Conservation (phyloP, 345 rosid species). For the Syzygium jambos region DNA sequence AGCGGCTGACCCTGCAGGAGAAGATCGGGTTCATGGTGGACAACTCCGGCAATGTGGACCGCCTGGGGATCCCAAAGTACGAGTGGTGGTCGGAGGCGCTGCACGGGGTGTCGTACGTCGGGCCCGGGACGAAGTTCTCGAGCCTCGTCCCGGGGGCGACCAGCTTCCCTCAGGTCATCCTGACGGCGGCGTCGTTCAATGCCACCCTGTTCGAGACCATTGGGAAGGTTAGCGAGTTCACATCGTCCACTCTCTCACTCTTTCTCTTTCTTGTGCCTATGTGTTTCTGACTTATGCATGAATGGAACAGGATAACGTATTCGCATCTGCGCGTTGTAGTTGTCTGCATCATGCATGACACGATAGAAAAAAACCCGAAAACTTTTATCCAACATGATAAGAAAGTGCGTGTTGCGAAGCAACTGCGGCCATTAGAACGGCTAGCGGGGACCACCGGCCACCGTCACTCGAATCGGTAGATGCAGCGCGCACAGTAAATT, state of each 20-base stretch:
- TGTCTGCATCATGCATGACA: not conserved
- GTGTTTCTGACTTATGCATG: not conserved
- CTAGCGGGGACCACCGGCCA: not conserved
- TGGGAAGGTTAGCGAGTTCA: conserved; percentile 57
- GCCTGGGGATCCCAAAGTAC: conserved; percentile 78
- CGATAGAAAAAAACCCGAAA: not conserved
- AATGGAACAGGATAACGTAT: not conserved
- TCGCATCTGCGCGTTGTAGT: not conserved
- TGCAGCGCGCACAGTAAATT: not conserved
- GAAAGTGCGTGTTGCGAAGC: not conserved
- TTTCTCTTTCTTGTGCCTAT: not conserved
- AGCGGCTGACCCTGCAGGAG: conserved; percentile 70
- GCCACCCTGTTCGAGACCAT: conserved; percentile 69
- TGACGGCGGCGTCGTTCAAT: conserved; percentile 91
- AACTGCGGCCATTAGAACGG: not conserved
- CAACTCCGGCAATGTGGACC: conserved; percentile 44
- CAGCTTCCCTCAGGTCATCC: conserved; percentile 90
- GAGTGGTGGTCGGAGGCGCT: conserved; percentile 99
- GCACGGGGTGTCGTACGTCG: conserved; percentile 85
- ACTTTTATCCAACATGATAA: not conserved
- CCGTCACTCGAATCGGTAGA: not conserved
- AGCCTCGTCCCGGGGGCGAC: conserved; percentile 75
- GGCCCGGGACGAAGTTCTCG: conserved; percentile 65
- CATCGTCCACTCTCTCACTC: not conserved
- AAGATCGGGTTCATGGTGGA: conserved; percentile 51